A percentile compares a stretch with the other conserved stretches of the same genome.
phyloP scores from a whole-genome alignment of 225 moss, liverwort and hornwort species.

The Bryum argenteum region DNA sequence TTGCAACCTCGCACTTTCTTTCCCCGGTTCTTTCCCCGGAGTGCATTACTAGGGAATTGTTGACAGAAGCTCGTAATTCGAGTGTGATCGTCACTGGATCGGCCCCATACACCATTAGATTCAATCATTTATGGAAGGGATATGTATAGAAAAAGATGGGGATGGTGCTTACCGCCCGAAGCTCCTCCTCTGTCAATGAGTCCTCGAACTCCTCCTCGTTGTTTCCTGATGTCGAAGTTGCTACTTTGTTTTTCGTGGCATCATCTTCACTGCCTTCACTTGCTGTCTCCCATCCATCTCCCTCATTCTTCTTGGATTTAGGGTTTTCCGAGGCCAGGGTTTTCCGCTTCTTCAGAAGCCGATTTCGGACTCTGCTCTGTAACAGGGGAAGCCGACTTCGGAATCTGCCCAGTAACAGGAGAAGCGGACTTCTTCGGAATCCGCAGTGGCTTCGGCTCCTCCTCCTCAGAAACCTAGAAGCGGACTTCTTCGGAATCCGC shows the following conservation, averaged over 20 bases:
- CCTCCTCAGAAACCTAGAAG: no score
- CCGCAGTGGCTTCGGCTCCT: no score
- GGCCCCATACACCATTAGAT: constrained; percentile 20
- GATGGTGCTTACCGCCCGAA: constrained; percentile 38
- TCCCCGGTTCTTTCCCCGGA: no score
- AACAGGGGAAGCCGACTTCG: constrained; percentile 20
- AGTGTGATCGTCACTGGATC: constrained; percentile 9
- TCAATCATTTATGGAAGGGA: constrained; percentile 13
- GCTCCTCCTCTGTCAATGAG: constrained; percentile 58
- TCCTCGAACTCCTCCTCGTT: constrained; percentile 47
- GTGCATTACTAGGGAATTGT: background rate
- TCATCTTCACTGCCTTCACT: constrained; percentile 75
- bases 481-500: no score
- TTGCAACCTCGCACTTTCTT: constrained; percentile 23
- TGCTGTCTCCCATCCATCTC: constrained; percentile 85
- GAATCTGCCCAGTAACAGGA: constrained; percentile 9
- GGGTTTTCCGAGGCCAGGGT: constrained; percentile 22
- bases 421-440: constrained; percentile 28
- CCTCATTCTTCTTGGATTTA: constrained; percentile 56
- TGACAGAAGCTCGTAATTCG: constrained; percentile 3
- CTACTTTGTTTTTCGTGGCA: constrained; percentile 18
- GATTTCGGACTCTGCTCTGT: constrained; percentile 14
- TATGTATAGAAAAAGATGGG: background rate
- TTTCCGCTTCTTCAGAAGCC: constrained; percentile 21
- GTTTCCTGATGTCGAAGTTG: constrained; percentile 40